Evolutionary conservation across 73 alveolate genomes (phyloP), one percentile per base, ranked within the genome.

Genomic region (Paramecium biaurelia): DNA sequence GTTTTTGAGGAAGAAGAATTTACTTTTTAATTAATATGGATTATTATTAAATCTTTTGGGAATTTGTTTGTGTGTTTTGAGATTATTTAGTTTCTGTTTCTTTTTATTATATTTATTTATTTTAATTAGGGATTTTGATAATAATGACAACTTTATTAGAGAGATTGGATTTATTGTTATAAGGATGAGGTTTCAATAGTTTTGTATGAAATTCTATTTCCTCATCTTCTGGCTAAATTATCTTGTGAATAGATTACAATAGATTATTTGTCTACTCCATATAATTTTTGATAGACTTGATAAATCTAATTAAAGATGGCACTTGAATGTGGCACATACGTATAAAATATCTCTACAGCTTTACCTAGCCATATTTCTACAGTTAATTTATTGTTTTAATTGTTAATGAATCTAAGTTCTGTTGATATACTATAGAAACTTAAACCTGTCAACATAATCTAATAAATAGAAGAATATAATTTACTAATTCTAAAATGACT

Each of bases 401-500:
- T 30, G 14, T 79, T 79, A 2, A 79, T 79, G 28, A 79, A 79
- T 24, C 90, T 41, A 2, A 79, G 30, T 23, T 79, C 90, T 20
- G 90, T 79, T 8, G 90, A 79, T 0, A 79, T 79, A 10, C 90
- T 79, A 45, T 79, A 79, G 28, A 79, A 79, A 79, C 90, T 41
- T 14, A 79, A 79, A 0, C 90, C 90, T 23, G 90, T 47, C 14
- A 79, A 42, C 90, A 79, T 79, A n/a, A 72, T 72, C 86, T 72
- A 72, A 35, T 34, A 0, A 21, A 34, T 35, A 12, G 7, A 12
- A 5, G 0, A 8, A 72, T 72, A 72, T 32, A 8, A 12, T 9
- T 30, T 79, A 79, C 90, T 79, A 79, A 79, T 79, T 79, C 90
- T 24, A 79, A 43, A 23, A 79, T 79, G 43, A 79, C 90, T 42